phyloP scores from a whole-genome alignment of 805 yeast species.

The Barnettozyma pratensis region DNA sequence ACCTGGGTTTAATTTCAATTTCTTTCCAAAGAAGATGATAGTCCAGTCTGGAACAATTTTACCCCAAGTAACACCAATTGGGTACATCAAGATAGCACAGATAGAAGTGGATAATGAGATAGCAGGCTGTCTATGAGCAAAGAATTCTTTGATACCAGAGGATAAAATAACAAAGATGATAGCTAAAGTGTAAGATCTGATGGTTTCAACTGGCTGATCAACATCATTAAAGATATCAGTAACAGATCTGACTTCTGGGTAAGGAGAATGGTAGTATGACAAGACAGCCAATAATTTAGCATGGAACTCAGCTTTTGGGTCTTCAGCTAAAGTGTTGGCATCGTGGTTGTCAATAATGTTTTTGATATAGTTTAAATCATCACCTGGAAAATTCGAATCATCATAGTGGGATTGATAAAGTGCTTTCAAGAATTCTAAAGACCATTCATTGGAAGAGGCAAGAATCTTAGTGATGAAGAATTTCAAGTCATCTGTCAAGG shows the following conservation, averaged over 20 bases:
- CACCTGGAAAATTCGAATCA: constrained; percentile 43
- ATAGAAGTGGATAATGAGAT: constrained; percentile 40
- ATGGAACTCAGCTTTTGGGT: constrained; percentile 18
- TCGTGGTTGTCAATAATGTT: constrained; percentile 19
- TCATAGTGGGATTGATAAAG: constrained; percentile 37
- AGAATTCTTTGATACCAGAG: constrained; percentile 51
- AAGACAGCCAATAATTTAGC: constrained; percentile 16
- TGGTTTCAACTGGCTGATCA: constrained; percentile 43
- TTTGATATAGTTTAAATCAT: constrained; percentile 31
- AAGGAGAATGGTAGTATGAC: constrained; percentile 42
- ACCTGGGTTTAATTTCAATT: constrained; percentile 49
- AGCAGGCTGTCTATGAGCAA: constrained; percentile 49
- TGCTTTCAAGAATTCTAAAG: constrained; percentile 25
- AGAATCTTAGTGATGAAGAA: constrained; percentile 3
- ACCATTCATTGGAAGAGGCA: constrained; percentile 22
- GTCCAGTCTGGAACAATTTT: constrained; percentile 41
- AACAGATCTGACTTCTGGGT: constrained; percentile 63
- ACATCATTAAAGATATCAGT: constrained; percentile 49
- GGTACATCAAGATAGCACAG: constrained; percentile 41
- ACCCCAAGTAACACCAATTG: constrained; percentile 39
- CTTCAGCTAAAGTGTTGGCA: constrained; percentile 22
- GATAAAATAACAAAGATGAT: constrained; percentile 47
- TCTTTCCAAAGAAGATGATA: constrained; percentile 31
- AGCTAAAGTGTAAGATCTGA: constrained; percentile 34
- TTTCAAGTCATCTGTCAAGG: constrained; percentile 2